Evolutionary conservation across 257 asterid genomes (phyloP), one percentile per base, ranked within the genome.

Genomic region (Lycium ferocissimum): DNA sequence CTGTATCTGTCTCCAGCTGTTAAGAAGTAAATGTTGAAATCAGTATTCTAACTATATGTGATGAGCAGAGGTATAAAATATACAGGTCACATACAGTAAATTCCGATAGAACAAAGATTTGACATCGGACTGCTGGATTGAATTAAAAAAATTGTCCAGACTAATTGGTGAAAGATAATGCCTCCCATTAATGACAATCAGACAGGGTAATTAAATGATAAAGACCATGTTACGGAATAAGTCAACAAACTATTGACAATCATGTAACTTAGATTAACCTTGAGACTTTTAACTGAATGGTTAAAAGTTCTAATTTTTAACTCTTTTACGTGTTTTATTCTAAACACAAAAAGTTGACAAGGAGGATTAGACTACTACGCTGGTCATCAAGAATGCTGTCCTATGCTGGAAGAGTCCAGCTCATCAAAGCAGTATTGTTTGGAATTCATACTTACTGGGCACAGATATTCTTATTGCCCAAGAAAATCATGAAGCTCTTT

Each of bases 1-100:
- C 85, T 10, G 86, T 89, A 85, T 97, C 99, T 2, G 98, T 97
- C 94, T 97, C 99, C 57, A 95, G 91, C 97, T 95, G 94, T 73
- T n/a, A 71, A 18, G 38, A 7, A 14, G 54, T 38, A 26, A 10
- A 81, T 17, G 35, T 33, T 15, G 66, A 53, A 78, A 78, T 78
- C 47, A 78, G 47, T 7, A 22, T 66, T 66, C 1, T 0, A 26
- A 26, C 73, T 33, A 66, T 66, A 66, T 66, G 47, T 33, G 47
- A 63, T 6, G 6, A 35, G 11, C 43, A 66, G 47, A 66, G 47
- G 10, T 14, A 63, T 63, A 63, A 20, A 63, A 11, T 11, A 76
- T 76, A 13, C 20, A 20, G 12, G 61, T 49, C 63, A 22, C 7
- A 51, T 22, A 3, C 61, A 65, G 18, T 26, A 65, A 10, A 65